Evolutionary conservation across 2,329 filamentous ascomycete species (phyloP).

Genomic region (Teratosphaeriaceae sp.): DNA sequence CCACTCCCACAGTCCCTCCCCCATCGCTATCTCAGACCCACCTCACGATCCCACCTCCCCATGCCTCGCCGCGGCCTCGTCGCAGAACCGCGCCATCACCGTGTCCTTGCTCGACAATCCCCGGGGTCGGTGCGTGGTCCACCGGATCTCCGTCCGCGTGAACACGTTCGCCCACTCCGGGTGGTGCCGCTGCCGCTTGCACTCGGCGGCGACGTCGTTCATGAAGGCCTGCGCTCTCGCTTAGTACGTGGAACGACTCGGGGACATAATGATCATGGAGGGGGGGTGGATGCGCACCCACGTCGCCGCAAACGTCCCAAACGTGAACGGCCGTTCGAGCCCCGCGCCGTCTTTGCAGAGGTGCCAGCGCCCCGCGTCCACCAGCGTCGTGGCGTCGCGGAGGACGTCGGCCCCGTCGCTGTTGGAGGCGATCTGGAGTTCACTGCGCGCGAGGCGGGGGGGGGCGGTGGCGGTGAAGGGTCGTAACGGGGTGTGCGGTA

Average conservation of each 20-base stretch:
- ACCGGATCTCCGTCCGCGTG: conserved; percentile 63
- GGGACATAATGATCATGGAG: neutral
- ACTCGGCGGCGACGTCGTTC: conserved; percentile 62
- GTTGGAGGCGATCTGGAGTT: conserved; percentile 17
- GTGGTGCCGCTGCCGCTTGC: conserved; percentile 63
- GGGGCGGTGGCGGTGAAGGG: neutral
- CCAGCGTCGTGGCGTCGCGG: conserved; percentile 18
- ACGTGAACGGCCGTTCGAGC: conserved; percentile 30
- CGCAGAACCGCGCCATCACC: conserved; percentile 56
- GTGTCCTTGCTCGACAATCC: conserved; percentile 62
- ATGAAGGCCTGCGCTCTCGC: conserved; percentile 65
- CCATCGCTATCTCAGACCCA: neutral
- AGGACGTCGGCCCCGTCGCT: conserved; percentile 14
- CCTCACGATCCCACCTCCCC: conserved; percentile 15
- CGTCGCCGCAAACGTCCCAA: conserved; percentile 33
- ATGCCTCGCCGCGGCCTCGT: conserved; percentile 33
- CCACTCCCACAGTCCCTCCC: neutral
- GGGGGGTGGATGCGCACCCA: conserved; percentile 25
- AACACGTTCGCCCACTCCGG: conserved; percentile 75
- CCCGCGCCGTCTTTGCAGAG: conserved; percentile 28
- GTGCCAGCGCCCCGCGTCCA: conserved; percentile 26
- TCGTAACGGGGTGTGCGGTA: neutral
- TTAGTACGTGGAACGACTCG: no score
- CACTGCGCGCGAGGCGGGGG: neutral
- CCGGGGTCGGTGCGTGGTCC: conserved; percentile 63